Evolutionary conservation across 805 yeast genomes (phyloP).

Genomic region (Candida oleophila): DNA sequence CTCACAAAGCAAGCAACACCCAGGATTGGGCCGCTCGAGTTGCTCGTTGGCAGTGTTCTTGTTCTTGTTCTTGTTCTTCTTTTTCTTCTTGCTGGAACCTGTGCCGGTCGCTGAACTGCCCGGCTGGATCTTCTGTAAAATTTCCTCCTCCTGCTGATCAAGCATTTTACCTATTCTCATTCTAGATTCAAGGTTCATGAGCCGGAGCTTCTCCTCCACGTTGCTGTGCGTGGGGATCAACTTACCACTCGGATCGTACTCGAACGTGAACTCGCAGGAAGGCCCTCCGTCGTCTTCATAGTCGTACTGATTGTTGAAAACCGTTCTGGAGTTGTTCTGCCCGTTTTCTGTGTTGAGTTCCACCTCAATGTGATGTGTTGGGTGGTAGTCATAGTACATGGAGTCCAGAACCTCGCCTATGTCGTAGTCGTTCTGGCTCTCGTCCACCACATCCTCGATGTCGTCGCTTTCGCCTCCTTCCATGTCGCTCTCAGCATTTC

Average conservation of each 20-base stretch:
- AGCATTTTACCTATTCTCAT: constrained; percentile 2
- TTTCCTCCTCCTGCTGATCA: not conserved
- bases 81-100: constrained; percentile 11
- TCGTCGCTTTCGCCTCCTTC: not conserved
- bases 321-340: constrained; percentile 18
- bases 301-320: constrained; percentile 13
- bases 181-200: constrained; percentile 26
- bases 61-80: constrained; percentile 24
- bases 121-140: no score
- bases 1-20: constrained; percentile 50
- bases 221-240: constrained; percentile 39
- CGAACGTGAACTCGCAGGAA: constrained; percentile 45
- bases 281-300: constrained; percentile 30
- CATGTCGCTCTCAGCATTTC: constrained; percentile 4
- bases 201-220: constrained; percentile 37
- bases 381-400: constrained; percentile 25
- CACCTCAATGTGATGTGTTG: constrained; percentile 41
- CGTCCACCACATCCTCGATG: not conserved
- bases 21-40: not conserved
- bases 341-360: constrained; percentile 31
- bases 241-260: constrained; percentile 41
- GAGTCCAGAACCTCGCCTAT: constrained; percentile 33
- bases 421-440: constrained; percentile 37
- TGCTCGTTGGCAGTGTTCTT: constrained; percentile 7
- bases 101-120: not conserved